Conservation (phyloP, 1,284 basidiomycete species). For the Gymnopus androsaceus region DNA sequence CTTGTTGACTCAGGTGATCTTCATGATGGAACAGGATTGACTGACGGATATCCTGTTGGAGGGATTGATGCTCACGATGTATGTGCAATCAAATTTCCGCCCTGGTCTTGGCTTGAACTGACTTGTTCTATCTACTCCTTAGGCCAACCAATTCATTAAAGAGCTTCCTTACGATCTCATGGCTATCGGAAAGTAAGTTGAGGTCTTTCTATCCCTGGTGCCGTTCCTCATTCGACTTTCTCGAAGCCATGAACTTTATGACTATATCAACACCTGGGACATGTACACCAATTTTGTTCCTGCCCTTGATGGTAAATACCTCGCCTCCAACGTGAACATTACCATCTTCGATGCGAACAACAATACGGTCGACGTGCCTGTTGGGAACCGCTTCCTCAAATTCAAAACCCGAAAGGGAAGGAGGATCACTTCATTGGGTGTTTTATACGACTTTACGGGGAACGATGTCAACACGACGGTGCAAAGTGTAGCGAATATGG, state of each 20-base stretch:
- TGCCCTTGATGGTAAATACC: conserved; percentile 70
- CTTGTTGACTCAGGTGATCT: conserved; percentile 77
- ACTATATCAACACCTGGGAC: conserved; percentile 74
- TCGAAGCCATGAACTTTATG: conserved; percentile 82
- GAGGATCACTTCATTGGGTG: conserved; percentile 77
- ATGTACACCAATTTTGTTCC: conserved; percentile 81
- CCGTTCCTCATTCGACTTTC: conserved; percentile 8
- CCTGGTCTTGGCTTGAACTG: neutral
- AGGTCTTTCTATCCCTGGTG: neutral
- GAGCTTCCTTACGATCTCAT: conserved; percentile 82
- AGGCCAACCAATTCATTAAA: conserved; percentile 74
- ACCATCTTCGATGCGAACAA: conserved; percentile 60
- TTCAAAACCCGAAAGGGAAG: conserved; percentile 76
- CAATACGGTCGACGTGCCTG: conserved; percentile 54
- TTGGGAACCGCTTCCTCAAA: conserved; percentile 73
- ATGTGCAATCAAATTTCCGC: conserved; percentile 16
- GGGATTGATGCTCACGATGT: conserved; percentile 74
- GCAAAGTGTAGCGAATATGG: conserved; percentile 73
- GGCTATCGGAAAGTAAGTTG: conserved; percentile 77
- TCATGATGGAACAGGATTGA: conserved; percentile 79
- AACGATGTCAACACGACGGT: conserved; percentile 72
- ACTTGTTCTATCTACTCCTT: neutral
- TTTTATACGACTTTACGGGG: conserved; percentile 75
- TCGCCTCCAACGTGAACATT: conserved; percentile 86
- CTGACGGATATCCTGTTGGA: conserved; percentile 73